Base-by-base conservation (phyloP, 176 grass and related monocot genomes). In the Elaeis guineensis region DNA sequence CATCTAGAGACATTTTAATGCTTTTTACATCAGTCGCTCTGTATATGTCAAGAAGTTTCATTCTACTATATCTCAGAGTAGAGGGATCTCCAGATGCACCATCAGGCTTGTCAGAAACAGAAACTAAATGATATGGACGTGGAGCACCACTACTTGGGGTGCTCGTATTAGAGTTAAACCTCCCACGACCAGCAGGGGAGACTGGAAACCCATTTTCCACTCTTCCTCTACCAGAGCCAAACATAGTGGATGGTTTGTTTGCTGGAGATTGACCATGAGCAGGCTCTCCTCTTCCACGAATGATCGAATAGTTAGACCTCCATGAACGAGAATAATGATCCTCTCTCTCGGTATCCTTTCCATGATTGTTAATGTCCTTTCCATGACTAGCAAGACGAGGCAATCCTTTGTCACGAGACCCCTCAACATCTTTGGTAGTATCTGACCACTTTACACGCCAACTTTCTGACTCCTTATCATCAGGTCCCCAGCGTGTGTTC, bases 31-130 rank as follows among this genome's bases (percentile, higher is more conserved):
- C 81, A 73, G 82, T 86, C 63, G 18, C 74, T 69, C 87, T 83
- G 83, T 93, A 99, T 66, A 99, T 64, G 65, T 99, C 94, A 69
- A 99, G 79, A 60, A 99, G 66, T 76, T 99, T 99, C 85, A 99
- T 93, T 74, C 94, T 93, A 65, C 84, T 89, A 75, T 99, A 99
- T 85, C 74, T 89, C 65, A 81, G 59, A 71, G 77, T 29, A 2
- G 75, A 72, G 24, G 74, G 78, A 64, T 90, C 81, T 53, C 81
- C 77, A 73, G 73, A 75, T 67, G 77, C 49, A 58, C 84, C 77
- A 74, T 83, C 87, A 63, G 84, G 73, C 59, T 83, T 93, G 64
- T 99, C 84, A 79, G 82, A 78, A 49, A 81, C 51, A 51, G 74
- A 80, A 73, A 73, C 77, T 64, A 82, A 65, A 32, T 82, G 72